Evolutionary conservation across 441 rosid genomes (phyloP).

Genomic region (Gossypium trilobum): DNA sequence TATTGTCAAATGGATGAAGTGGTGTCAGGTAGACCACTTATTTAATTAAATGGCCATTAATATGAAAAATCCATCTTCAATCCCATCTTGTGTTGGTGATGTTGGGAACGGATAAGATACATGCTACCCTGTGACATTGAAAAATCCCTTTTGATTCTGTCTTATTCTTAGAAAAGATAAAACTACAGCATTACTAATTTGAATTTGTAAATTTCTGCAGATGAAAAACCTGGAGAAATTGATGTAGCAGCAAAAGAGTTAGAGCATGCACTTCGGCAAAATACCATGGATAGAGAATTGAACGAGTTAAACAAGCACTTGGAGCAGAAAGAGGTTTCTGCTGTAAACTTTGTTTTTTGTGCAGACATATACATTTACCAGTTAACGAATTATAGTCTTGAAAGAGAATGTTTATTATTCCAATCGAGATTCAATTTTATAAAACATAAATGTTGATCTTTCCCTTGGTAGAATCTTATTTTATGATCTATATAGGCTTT

Average conservation of each 20-base stretch:
- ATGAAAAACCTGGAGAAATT: conserved; percentile 38
- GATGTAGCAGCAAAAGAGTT: conserved; percentile 58
- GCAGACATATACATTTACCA: neutral
- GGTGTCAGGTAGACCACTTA: conserved; percentile 32
- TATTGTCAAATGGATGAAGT: conserved; percentile 50
- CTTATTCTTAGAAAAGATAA: neutral
- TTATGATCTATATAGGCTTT: neutral
- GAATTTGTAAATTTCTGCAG: conserved; percentile 21
- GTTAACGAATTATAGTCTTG: neutral
- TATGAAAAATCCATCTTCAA: neutral
- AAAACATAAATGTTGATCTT: neutral
- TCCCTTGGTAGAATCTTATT: neutral
- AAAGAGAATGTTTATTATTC: conserved; percentile 1
- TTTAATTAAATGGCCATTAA: neutral
- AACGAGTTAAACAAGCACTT: conserved; percentile 47
- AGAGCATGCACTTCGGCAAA: conserved; percentile 49
- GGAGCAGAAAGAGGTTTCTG: conserved; percentile 62
- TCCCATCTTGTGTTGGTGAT: neutral
- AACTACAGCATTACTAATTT: neutral
- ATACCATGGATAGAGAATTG: conserved; percentile 56
- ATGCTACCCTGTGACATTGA: conserved; percentile 9
- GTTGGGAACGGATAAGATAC: neutral
- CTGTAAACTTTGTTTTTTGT: conserved; percentile 14
- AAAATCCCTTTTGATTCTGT: conserved; percentile 3
- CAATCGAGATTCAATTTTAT: neutral